Percentiles rank a stretch among this genome's conserved stretches.
These are phyloP conservation scores for Puya raimondii DNA, from an alignment of 176 grass and related monocot species.

Conservation along the genomic window DNA sequence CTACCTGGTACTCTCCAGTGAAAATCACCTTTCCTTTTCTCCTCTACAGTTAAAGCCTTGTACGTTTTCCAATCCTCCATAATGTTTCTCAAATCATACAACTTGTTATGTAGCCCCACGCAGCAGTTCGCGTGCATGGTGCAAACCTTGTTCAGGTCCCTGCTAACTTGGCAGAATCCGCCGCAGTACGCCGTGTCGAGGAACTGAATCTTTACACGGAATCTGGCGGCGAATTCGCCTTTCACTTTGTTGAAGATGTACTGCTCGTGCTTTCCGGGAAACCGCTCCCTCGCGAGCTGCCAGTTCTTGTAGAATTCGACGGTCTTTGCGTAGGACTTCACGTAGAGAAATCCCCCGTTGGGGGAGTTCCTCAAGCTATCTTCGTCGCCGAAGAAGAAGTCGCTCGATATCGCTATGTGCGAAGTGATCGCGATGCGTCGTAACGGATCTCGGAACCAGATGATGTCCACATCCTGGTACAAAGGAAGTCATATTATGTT, in stretches of 20 bases:
- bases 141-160: constrained; percentile 49
- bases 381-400: constrained; percentile 48
- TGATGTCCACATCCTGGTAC: constrained; percentile 62
- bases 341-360: constrained; percentile 68
- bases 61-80: constrained; percentile 64
- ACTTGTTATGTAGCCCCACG: constrained; percentile 49
- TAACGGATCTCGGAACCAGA: constrained; percentile 79
- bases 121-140: constrained; percentile 91
- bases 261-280: constrained; percentile 62
- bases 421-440: constrained; percentile 57
- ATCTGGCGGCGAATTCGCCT: constrained; percentile 1
- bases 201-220: constrained; percentile 53
- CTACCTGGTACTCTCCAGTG: constrained; percentile 33
- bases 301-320: constrained; percentile 67
- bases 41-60: constrained; percentile 24
- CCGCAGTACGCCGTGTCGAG: constrained; percentile 61
- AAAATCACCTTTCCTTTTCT: constrained; percentile 16
- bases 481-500: not conserved
- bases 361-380: constrained; percentile 45
- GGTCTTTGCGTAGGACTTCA: constrained; percentile 29
- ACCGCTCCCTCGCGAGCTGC: constrained; percentile 28
- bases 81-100: constrained; percentile 40
- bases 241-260: constrained; percentile 32
- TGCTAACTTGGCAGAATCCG: constrained; percentile 64
- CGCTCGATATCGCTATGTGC: constrained; percentile 57